Base-by-base conservation (phyloP, 202 grass and related monocot species). In the Schoenoplectus tabernaemontani region DNA sequence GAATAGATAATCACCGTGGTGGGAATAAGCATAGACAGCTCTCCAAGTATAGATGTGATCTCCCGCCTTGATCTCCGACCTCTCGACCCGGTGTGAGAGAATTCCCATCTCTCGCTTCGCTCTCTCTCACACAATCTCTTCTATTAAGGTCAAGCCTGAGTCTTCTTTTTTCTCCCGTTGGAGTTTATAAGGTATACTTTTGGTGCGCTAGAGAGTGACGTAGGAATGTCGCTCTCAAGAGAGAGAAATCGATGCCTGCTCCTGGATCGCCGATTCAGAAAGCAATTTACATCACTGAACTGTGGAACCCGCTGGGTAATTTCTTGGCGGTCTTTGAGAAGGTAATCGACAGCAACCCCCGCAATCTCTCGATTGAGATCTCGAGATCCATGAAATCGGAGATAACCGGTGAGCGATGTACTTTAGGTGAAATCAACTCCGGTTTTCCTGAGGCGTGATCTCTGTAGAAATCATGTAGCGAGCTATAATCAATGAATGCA, bases 11-110 rank as follows among this genome's bases (percentile, higher is more conserved):
- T 83, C 90, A 98, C 95, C 95, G 39, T 98, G 95, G 63, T 98
- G 95, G 24, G 95, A 89, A 86, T 98, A 98, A 76, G 96, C 89
- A 84, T 92, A 98, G 59, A 92, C 89, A 17, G 96, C 86, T 82
- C 96, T 84, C 96, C 91, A 95, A 0, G 96, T 92, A 78, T 98
- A 95, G 88, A 98, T 87, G 86, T 98, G 96, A 74, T 98, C 96
- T 64, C 91, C 96, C 32, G 89, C 75, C 66, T 86, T 90, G 68
- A 95, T 90, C 78, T 92, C 89, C 67, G 89, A 90, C 76, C 88
- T 83, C 83, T 95, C 89, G 36, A 95, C 85, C 76, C 88, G 47
- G 58, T 95, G 86, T 51, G 95, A 98, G 48, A 98, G 91, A 77
- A 98, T 77, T 24, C 95, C 95, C 95, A 98, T 98, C 68, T 47